These are phyloP conservation scores for Clarireedia sp. DNA, from an alignment of 2,329 filamentous ascomycete genomes.

Conservation along the genomic window DNA sequence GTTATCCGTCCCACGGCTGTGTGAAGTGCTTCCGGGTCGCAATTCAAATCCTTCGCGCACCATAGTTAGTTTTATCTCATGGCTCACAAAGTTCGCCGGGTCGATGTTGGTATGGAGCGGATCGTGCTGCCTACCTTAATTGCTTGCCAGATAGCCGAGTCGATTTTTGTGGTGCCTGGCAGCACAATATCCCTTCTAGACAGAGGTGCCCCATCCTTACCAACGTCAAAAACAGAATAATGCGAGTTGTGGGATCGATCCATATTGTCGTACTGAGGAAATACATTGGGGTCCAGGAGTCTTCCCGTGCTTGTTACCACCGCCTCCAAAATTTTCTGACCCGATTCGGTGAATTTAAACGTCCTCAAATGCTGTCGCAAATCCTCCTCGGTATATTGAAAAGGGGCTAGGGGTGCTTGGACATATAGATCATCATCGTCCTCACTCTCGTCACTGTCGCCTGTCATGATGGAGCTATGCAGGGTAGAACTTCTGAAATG, in stretches of 20 bases:
- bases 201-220: conserved; percentile 21
- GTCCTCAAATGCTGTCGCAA: conserved; percentile 37
- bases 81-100: no score
- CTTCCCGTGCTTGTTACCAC: conserved; percentile 15
- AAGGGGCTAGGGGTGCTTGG: conserved; percentile 32
- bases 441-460: conserved; percentile 32
- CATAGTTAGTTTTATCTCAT: not conserved
- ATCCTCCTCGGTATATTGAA: conserved; percentile 36
- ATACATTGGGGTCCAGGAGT: conserved; percentile 16
- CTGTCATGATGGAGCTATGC: conserved; percentile 19
- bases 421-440: conserved; percentile 34
- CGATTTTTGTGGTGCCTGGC: conserved; percentile 17
- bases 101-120: not conserved
- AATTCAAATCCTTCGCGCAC: conserved; percentile 19
- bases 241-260: conserved; percentile 21
- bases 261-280: conserved; percentile 16
- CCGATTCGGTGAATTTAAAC: conserved; percentile 35
- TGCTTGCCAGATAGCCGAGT: conserved; percentile 22
- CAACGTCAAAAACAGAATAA: conserved; percentile 25
- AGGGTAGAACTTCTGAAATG: conserved; percentile 9
- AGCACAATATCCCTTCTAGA: conserved; percentile 17
- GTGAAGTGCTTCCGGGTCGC: conserved; percentile 13
- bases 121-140: conserved; percentile 14
- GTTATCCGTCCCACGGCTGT: conserved; percentile 22
- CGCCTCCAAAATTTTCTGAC: conserved; percentile 33